Evolutionary conservation across 805 yeast species (phyloP).

Genomic region (Ogataea neopini): DNA sequence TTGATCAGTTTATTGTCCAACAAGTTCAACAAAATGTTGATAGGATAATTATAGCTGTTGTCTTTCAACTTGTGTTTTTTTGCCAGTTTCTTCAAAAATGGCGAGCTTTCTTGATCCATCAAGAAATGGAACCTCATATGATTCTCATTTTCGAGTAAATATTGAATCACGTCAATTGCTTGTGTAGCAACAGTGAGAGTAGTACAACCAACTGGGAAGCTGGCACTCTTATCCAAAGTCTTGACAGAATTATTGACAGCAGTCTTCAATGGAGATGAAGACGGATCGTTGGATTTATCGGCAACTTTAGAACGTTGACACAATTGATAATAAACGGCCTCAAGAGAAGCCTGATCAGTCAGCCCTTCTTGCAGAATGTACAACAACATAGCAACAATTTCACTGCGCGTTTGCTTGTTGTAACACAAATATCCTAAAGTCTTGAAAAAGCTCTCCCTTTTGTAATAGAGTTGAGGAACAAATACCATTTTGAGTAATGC

Average conservation of each 20-base stretch:
- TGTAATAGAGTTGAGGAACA: slow-evolving; percentile 65
- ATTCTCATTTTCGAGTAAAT: slow-evolving; percentile 63
- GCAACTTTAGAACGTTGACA: slow-evolving; percentile 45
- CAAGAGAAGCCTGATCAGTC: slow-evolving; percentile 57
- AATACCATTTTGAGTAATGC: slow-evolving; percentile 70
- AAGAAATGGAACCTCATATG: slow-evolving; percentile 74
- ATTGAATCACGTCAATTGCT: slow-evolving; percentile 71
- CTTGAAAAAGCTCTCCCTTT: slow-evolving; percentile 63
- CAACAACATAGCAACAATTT: slow-evolving; percentile 66
- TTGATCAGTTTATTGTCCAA: slow-evolving; percentile 64
- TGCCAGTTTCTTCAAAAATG: slow-evolving; percentile 40
- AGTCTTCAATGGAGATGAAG: slow-evolving; percentile 10
- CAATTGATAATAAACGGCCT: slow-evolving; percentile 58
- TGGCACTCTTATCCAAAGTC: slow-evolving; percentile 21
- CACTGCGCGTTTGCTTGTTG: slow-evolving; percentile 77
- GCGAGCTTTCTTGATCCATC: slow-evolving; percentile 68
- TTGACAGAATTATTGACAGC: slow-evolving; percentile 1
- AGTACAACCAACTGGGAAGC: slow-evolving; percentile 60
- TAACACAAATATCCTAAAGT: slow-evolving; percentile 67
- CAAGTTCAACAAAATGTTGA: slow-evolving; percentile 64
- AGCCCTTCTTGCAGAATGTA: slow-evolving; percentile 79
- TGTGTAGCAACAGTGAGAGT: slow-evolving; percentile 76
- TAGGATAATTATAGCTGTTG: slow-evolving; percentile 61
- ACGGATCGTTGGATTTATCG: slow-evolving; percentile 6
- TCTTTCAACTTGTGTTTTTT: slow-evolving; percentile 39